phyloP scores from a whole-genome alignment of 1,284 basidiomycete species.

The Fomitiporia mediterranea region DNA sequence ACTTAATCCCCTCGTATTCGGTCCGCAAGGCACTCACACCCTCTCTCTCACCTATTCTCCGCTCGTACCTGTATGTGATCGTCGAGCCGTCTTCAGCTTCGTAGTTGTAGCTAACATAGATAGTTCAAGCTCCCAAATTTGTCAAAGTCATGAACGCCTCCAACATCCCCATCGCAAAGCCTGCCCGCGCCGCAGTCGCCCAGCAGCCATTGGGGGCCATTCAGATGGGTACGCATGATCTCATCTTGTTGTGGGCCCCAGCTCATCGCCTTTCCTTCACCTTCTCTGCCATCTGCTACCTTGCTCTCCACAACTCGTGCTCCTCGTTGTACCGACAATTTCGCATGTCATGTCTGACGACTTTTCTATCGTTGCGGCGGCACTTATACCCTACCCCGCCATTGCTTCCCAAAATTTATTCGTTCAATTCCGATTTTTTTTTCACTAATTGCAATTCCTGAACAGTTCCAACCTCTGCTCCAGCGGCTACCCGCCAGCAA shows the following conservation, averaged over 20 bases:
- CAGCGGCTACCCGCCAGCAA: slow-evolving; percentile 30
- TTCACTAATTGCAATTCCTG: not conserved
- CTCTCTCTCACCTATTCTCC: not conserved
- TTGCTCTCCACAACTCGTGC: not conserved
- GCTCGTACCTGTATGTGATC: not conserved
- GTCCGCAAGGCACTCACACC: not conserved
- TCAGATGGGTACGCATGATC: slow-evolving; percentile 11
- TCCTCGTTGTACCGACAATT: not conserved
- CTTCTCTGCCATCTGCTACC: not conserved
- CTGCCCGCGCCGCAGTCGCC: slow-evolving; percentile 16
- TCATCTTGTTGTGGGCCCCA: not conserved
- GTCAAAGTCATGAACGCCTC: slow-evolving; percentile 10
- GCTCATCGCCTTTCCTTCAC: not conserved
- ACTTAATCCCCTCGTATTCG: not conserved
- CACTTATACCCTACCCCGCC: not conserved
- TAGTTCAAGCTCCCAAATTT: too few relatives aligned
- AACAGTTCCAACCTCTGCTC: slow-evolving; percentile 40
- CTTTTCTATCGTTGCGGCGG: too few relatives aligned
- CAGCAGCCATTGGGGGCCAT: slow-evolving; percentile 14
- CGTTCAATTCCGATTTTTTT: slow-evolving; percentile 3
- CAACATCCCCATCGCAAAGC: slow-evolving; percentile 7
- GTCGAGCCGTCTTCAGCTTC: not conserved
- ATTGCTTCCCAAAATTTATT: not conserved
- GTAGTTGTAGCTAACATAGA: not conserved
- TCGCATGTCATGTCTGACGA: not conserved